A percentile compares a stretch with the other conserved stretches of the same genome.
Evolutionary conservation across 495 filamentous ascomycete species (phyloP).

Genomic region (Amorphotheca resinae): DNA sequence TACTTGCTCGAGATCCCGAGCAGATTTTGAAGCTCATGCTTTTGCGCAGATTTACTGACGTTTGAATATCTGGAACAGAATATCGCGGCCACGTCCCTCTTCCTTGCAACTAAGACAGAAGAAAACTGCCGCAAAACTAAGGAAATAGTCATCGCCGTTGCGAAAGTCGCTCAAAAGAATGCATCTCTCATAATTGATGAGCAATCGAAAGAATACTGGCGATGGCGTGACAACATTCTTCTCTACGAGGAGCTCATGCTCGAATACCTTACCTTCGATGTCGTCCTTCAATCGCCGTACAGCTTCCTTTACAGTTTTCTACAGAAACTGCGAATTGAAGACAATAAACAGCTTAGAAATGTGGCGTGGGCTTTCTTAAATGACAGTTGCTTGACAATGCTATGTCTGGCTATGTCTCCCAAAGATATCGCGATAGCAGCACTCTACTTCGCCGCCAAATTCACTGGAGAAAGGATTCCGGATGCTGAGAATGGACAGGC

Average conservation of each 20-base stretch:
- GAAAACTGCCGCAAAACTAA: slow-evolving; percentile 91
- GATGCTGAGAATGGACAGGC: slow-evolving; percentile 60
- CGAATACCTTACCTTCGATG: slow-evolving; percentile 86
- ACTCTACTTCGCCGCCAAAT: slow-evolving; percentile 69
- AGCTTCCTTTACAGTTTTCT: slow-evolving; percentile 67
- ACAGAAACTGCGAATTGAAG: slow-evolving; percentile 50
- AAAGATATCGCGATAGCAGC: slow-evolving; percentile 73
- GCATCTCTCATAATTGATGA: slow-evolving; percentile 77
- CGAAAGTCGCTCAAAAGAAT: slow-evolving; percentile 90
- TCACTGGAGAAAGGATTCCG: slow-evolving; percentile 54
- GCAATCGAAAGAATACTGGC: slow-evolving; percentile 93
- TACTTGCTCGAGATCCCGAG: slow-evolving; percentile 11
- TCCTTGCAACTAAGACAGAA: slow-evolving; percentile 92
- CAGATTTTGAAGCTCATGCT: slow-evolving; percentile 3
- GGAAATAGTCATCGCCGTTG: slow-evolving; percentile 83
- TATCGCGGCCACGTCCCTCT: slow-evolving; percentile 79
- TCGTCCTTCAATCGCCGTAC: slow-evolving; percentile 78
- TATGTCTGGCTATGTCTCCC: slow-evolving; percentile 71
- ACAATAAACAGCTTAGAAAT: slow-evolving; percentile 66
- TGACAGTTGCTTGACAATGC: slow-evolving; percentile 68
- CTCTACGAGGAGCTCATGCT: slow-evolving; percentile 83
- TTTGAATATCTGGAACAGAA: slow-evolving; percentile 30
- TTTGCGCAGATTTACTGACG: slow-evolving; percentile 1
- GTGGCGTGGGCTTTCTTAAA: slow-evolving; percentile 87
- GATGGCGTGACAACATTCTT: slow-evolving; percentile 87